phyloP scores from a whole-genome alignment of 352 stramenopile genomes.

The Halophytophthora polymorphica region DNA sequence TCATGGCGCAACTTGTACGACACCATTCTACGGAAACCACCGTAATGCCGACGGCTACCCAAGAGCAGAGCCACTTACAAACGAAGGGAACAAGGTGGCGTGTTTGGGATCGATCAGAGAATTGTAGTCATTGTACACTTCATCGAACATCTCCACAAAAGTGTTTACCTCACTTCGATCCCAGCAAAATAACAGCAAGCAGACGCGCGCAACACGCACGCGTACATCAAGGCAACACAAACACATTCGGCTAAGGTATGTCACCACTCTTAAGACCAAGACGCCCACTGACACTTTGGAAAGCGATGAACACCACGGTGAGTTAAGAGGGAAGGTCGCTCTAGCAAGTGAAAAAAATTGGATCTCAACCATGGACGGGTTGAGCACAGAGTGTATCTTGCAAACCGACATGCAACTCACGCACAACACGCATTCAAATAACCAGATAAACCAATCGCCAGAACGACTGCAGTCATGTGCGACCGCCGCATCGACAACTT shows the following conservation, averaged over 20 bases:
- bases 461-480: conserved; percentile 38
- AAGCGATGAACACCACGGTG: conserved; percentile 54
- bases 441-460: conserved; percentile 10
- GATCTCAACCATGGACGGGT: conserved; percentile 69
- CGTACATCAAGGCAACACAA: conserved; percentile 3
- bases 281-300: conserved; percentile 48
- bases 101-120: conserved; percentile 75
- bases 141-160: conserved; percentile 72
- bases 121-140: conserved; percentile 85
- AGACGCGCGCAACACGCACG: conserved; percentile 1
- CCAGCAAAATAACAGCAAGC: no score
- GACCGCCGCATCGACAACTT: conserved; percentile 24
- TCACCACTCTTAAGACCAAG: conserved; percentile 80
- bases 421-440: conserved; percentile 8
- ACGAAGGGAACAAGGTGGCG: no score
- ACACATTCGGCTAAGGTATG: conserved; percentile 23
- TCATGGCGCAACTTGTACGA: no score
- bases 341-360: conserved; percentile 89
- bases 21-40: no score
- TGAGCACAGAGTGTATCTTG: conserved; percentile 89
- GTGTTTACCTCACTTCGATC: conserved; percentile 79
- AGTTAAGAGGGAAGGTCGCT: conserved; percentile 64
- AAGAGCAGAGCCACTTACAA: no score
- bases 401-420: no score
- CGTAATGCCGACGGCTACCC: no score